phyloP scores from a whole-genome alignment of 768 basidiomycete species.

The Lactifluus volemus region DNA sequence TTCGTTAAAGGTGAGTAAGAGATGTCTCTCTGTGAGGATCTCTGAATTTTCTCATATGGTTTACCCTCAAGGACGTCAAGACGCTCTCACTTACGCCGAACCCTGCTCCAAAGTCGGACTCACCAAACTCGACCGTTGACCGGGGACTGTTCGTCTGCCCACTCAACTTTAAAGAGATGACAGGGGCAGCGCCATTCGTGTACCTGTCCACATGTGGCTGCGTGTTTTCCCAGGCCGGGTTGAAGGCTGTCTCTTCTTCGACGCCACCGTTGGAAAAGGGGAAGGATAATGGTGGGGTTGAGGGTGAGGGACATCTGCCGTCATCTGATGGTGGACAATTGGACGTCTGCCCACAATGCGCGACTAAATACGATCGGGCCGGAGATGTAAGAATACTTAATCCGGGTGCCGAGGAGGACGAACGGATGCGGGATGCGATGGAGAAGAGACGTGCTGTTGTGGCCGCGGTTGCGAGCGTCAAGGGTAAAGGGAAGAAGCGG shows the following conservation, averaged over 20 bases:
- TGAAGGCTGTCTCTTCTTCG: constrained; percentile 52
- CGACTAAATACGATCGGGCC: constrained; percentile 50
- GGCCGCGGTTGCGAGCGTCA: constrained; percentile 39
- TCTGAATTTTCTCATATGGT: background rate
- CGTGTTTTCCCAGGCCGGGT: constrained; percentile 79
- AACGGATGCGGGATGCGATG: constrained; percentile 48
- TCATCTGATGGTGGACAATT: constrained; percentile 28
- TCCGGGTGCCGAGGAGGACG: constrained; percentile 58
- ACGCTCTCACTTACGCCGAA: constrained; percentile 76
- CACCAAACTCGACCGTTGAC: constrained; percentile 36
- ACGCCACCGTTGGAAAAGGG: constrained; percentile 26
- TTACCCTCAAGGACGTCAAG: constrained; percentile 68
- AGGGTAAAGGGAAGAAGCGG: constrained; percentile 54
- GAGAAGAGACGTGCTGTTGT: constrained; percentile 46
- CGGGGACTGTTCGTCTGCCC: constrained; percentile 81
- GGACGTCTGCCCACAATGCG: constrained; percentile 72
- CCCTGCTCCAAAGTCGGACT: constrained; percentile 34
- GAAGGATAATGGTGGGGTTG: constrained; percentile 21
- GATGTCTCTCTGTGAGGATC: background rate
- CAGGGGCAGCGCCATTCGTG: constrained; percentile 80
- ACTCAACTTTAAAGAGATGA: constrained; percentile 90
- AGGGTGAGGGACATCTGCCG: background rate
- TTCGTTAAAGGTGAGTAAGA: constrained; percentile 66
- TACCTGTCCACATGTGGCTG: constrained; percentile 83
- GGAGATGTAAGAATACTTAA: constrained; percentile 59